These are phyloP conservation scores for Huntiella savannae DNA, from an alignment of 2,329 filamentous ascomycete species.

Conservation along the genomic window DNA sequence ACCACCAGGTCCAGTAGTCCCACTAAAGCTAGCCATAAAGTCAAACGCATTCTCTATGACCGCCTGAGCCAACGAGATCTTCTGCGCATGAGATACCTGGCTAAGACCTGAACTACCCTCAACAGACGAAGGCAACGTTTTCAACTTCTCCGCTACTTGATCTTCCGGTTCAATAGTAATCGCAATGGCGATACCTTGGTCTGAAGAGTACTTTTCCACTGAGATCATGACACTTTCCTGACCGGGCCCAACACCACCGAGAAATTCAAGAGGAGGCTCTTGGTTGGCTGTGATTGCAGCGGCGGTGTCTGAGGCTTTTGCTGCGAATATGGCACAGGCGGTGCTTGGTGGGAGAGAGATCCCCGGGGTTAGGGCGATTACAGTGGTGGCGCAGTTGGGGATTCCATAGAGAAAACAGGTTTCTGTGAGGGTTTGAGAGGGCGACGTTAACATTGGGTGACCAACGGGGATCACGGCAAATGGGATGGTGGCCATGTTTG, in stretches of 20 bases:
- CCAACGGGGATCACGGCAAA: constrained; percentile 44
- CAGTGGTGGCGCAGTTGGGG: constrained; percentile 46
- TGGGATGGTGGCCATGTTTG: constrained; percentile 25
- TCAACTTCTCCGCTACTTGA: constrained; percentile 51
- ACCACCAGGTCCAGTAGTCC: constrained; percentile 37
- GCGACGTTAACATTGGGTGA: constrained; percentile 34
- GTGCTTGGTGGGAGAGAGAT: constrained; percentile 52
- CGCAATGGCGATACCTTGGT: constrained; percentile 49
- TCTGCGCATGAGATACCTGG: constrained; percentile 19
- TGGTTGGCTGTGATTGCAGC: constrained; percentile 22
- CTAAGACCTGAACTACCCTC: no score
- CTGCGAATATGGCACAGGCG: constrained; percentile 79
- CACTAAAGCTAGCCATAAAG: constrained; percentile 75
- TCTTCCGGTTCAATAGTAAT: constrained; percentile 62
- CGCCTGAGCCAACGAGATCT: constrained; percentile 65
- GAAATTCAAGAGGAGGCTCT: constrained; percentile 51
- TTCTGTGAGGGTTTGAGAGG: constrained; percentile 31
- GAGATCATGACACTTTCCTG: constrained; percentile 90
- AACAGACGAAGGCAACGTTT: constrained; percentile 29
- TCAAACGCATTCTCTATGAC: constrained; percentile 98
- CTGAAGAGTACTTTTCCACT: constrained; percentile 22
- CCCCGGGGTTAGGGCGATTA: constrained; percentile 74
- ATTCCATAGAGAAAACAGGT: constrained; percentile 38
- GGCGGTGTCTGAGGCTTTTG: constrained; percentile 27
- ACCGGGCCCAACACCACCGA: constrained; percentile 74